Conservation (phyloP, 345 rosid genomes). For the Gossypium raimondii region DNA sequence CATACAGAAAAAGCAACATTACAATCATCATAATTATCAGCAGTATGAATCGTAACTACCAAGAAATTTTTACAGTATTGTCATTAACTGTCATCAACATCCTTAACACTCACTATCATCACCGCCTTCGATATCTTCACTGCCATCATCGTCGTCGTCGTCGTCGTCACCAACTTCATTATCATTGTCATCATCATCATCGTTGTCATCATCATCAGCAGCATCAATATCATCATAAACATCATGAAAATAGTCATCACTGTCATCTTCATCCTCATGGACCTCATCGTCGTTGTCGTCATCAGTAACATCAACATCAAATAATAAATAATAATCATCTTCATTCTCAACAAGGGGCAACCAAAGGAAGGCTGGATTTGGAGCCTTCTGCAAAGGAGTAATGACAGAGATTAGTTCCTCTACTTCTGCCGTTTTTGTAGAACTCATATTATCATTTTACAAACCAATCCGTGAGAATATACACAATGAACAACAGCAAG, state of each 20-base stretch:
- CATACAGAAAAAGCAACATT: slow-evolving; percentile 44
- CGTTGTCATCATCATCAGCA: slow-evolving; percentile 10
- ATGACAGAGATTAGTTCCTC: slow-evolving; percentile 42
- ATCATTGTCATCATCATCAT: not conserved
- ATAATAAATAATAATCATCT: slow-evolving; percentile 18
- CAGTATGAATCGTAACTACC: slow-evolving; percentile 18
- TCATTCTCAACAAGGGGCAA: slow-evolving; percentile 23
- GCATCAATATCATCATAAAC: slow-evolving; percentile 7
- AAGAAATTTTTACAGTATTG: slow-evolving; percentile 5
- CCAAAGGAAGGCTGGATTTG: slow-evolving; percentile 26
- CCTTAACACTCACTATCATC: slow-evolving; percentile 19
- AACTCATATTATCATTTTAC: slow-evolving; percentile 10
- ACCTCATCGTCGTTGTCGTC: slow-evolving; percentile 20
- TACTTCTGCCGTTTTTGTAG: slow-evolving; percentile 15
- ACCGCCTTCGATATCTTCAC: slow-evolving; percentile 20
- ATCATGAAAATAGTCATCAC: not conserved
- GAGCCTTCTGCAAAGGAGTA: slow-evolving; percentile 48
- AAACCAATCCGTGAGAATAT: not conserved
- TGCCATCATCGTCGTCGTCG: slow-evolving; percentile 16
- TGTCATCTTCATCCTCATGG: slow-evolving; percentile 14
- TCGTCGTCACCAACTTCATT: slow-evolving; percentile 3
- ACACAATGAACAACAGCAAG: no score
- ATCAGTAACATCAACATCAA: slow-evolving; percentile 22
- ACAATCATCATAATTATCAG: slow-evolving; percentile 25
- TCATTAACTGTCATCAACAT: not conserved